phyloP scores from a whole-genome alignment of 441 rosid species.

The Bocquillonia castaneifolia region DNA sequence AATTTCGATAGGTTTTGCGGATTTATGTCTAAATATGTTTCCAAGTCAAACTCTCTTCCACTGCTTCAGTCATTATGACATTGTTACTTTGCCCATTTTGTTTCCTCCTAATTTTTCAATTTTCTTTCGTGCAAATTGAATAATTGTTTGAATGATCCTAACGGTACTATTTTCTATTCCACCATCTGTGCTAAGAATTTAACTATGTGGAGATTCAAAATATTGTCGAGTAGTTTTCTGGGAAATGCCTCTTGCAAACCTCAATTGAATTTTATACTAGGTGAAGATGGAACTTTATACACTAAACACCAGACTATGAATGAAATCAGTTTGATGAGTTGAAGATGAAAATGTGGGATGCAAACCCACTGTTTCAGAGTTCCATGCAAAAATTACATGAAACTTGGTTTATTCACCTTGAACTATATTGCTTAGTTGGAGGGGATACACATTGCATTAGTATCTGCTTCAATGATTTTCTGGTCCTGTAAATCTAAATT shows the following conservation, averaged over 20 bases:
- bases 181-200: background rate
- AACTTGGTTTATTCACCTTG: background rate
- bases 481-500: background rate
- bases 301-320: background rate
- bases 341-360: background rate
- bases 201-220: background rate
- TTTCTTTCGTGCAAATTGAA: background rate
- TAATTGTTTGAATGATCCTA: background rate
- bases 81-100: background rate
- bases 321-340: background rate
- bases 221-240: background rate
- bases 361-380: background rate
- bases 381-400: background rate
- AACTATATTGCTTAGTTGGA: background rate
- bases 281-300: conserved; percentile 1
- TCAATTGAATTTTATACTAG: background rate
- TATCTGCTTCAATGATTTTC: background rate
- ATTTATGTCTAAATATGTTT: background rate
- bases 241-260: background rate
- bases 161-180: background rate
- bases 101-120: background rate
- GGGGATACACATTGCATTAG: background rate
- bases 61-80: background rate
- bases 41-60: background rate
- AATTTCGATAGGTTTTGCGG: no score